Evolutionary conservation across 2,329 filamentous ascomycete genomes (phyloP).

Genomic region (Mycocentrospora acerina): DNA sequence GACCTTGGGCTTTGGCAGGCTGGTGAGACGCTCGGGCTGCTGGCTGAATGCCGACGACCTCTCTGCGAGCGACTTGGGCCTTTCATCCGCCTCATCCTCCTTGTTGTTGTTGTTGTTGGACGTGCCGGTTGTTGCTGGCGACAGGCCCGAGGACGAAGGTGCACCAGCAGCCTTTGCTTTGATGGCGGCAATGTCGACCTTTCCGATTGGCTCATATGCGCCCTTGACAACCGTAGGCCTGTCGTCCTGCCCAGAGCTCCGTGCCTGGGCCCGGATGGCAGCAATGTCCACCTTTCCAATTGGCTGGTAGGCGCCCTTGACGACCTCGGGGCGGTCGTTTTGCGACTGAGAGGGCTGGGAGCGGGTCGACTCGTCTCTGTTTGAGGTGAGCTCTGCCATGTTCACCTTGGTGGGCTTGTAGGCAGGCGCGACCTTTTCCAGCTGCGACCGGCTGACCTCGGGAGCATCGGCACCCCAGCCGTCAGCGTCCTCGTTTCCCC

Average conservation of each 20-base stretch:
- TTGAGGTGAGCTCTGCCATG: slow-evolving; percentile 78
- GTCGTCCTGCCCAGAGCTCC: slow-evolving; percentile 68
- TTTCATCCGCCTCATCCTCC: slow-evolving; percentile 44
- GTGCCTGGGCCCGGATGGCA: slow-evolving; percentile 75
- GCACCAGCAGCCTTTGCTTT: slow-evolving; percentile 71
- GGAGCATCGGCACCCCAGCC: slow-evolving; percentile 96
- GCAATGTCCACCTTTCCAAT: slow-evolving; percentile 97
- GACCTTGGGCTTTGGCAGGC: slow-evolving; percentile 91
- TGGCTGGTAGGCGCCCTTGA: slow-evolving; percentile 87
- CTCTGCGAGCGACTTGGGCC: slow-evolving; percentile 68
- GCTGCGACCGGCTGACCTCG: slow-evolving; percentile 78
- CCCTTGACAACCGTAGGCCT: slow-evolving; percentile 85
- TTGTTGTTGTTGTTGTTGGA: slow-evolving; percentile 48
- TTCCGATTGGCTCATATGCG: slow-evolving; percentile 90
- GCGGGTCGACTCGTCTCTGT: slow-evolving; percentile 67
- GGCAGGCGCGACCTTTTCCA: slow-evolving; percentile 89
- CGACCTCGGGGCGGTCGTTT: slow-evolving; percentile 60
- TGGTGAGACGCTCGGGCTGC: slow-evolving; percentile 77
- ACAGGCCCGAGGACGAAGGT: slow-evolving; percentile 36
- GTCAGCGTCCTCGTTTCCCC: slow-evolving; percentile 71
- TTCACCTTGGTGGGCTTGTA: slow-evolving; percentile 97
- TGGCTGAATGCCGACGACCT: slow-evolving; percentile 69
- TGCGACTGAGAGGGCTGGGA: slow-evolving; percentile 56
- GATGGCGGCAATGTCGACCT: slow-evolving; percentile 96
- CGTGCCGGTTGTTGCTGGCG: slow-evolving; percentile 48